A percentile compares a stretch with the other conserved stretches of the same genome.
phyloP scores from a whole-genome alignment of 768 basidiomycete species.

The Suillus variegatus region DNA sequence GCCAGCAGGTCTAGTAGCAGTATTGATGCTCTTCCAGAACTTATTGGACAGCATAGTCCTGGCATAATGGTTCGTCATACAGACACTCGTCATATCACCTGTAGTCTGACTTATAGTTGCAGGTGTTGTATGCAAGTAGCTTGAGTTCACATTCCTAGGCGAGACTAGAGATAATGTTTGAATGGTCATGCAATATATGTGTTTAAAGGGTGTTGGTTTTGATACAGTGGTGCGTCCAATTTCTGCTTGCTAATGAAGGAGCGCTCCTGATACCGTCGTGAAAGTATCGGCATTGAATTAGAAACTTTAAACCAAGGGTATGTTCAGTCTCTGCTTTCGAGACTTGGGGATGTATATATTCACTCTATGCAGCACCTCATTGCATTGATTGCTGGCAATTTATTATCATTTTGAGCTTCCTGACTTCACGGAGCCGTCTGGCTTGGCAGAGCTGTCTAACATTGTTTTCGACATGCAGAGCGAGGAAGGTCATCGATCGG shows the following conservation, averaged over 20 bases:
- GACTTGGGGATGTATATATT: neutral
- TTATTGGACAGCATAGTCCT: slow-evolving; percentile 34
- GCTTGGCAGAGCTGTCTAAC: too few species aligned
- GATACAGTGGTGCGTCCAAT: slow-evolving; percentile 33
- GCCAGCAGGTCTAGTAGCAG: slow-evolving; percentile 46
- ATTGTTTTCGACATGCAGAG: too few species aligned
- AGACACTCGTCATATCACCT: too few species aligned
- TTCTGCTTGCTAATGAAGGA: neutral
- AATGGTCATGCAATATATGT: slow-evolving; percentile 35
- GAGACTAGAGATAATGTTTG: slow-evolving; percentile 30
- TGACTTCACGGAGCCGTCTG: too few species aligned
- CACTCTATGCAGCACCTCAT: slow-evolving; percentile 4
- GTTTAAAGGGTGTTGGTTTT: slow-evolving; percentile 36
- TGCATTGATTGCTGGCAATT: slow-evolving; percentile 26
- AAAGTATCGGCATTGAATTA: slow-evolving; percentile 39
- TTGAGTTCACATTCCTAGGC: slow-evolving; percentile 20
- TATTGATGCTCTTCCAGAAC: slow-evolving; percentile 34
- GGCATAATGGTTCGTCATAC: slow-evolving; percentile 22
- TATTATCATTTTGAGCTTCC: neutral
- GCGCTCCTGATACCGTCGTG: neutral
- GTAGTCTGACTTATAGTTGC: neutral
- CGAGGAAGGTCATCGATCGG: too few species aligned
- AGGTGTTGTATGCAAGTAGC: slow-evolving; percentile 11
- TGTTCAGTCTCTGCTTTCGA: neutral
- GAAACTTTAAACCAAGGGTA: slow-evolving; percentile 22